phyloP scores from a whole-genome alignment of 208 protist genomes.

The Leishmania tropica region DNA sequence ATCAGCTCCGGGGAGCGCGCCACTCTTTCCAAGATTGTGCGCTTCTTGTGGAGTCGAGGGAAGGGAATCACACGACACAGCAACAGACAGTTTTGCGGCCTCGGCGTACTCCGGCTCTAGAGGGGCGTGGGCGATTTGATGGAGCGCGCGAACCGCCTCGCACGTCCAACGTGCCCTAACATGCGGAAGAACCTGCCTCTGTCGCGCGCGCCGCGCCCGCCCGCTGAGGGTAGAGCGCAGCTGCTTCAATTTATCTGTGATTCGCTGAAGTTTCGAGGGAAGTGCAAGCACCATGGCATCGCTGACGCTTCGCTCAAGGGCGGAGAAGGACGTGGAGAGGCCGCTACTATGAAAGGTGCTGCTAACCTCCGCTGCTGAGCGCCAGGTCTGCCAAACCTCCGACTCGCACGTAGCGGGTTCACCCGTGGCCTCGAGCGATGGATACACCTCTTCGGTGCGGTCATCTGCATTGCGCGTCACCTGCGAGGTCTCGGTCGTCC shows the following conservation, averaged over 20 bases:
- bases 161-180: neutral
- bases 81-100: neutral
- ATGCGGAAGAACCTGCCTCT: neutral
- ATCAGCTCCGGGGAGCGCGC: neutral
- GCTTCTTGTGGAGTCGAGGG: neutral
- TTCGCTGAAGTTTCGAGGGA: slow-evolving; percentile 5
- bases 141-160: slow-evolving; percentile 5
- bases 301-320: slow-evolving; percentile 11
- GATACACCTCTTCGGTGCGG: neutral
- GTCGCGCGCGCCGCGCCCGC: neutral
- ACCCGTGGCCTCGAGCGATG: neutral
- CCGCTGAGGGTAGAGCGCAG: neutral
- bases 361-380: neutral
- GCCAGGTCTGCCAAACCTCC: neutral
- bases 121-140: slow-evolving; percentile 2
- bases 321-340: slow-evolving; percentile 15
- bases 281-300: neutral
- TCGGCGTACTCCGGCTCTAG: neutral
- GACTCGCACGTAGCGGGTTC: neutral
- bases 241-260: slow-evolving; percentile 1
- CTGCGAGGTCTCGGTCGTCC: neutral
- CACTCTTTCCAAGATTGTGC: neutral
- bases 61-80: neutral
- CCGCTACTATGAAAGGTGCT: slow-evolving; percentile 15
- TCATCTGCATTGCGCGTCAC: neutral